phyloP scores from a whole-genome alignment of 2,329 filamentous ascomycete species.

The Diplodia corticola region DNA sequence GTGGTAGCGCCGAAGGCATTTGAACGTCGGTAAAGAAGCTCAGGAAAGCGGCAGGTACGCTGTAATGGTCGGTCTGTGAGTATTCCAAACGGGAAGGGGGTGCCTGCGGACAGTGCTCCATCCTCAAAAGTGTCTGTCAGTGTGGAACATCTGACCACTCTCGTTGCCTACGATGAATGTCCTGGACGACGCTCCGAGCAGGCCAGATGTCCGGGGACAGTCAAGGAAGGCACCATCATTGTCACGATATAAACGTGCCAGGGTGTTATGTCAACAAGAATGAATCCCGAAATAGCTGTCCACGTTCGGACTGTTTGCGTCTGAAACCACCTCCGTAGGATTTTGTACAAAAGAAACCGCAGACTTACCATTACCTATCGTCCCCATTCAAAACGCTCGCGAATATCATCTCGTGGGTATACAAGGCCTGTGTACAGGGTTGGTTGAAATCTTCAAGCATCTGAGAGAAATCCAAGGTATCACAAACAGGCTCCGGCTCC shows the following conservation, averaged over 20 bases:
- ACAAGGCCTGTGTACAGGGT: too few species aligned
- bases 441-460: too few species aligned
- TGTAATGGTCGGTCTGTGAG: not conserved
- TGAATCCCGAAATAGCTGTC: not conserved
- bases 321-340: too few species aligned
- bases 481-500: too few species aligned
- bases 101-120: not conserved
- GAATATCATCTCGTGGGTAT: too few species aligned
- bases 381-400: too few species aligned
- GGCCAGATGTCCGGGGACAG: not conserved
- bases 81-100: not conserved
- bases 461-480: too few species aligned
- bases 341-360: not conserved
- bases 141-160: not conserved
- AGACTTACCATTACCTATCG: too few species aligned
- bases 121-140: not conserved
- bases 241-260: not conserved
- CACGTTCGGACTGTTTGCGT: not conserved
- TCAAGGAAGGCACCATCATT: not conserved
- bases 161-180: not conserved
- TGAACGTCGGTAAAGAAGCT: conserved; percentile 32
- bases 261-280: not conserved
- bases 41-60: not conserved
- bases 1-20: conserved; percentile 53
- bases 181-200: not conserved